These are phyloP conservation scores for Catharanthus roseus DNA, from an alignment of 257 asterid species.

Conservation along the genomic window DNA sequence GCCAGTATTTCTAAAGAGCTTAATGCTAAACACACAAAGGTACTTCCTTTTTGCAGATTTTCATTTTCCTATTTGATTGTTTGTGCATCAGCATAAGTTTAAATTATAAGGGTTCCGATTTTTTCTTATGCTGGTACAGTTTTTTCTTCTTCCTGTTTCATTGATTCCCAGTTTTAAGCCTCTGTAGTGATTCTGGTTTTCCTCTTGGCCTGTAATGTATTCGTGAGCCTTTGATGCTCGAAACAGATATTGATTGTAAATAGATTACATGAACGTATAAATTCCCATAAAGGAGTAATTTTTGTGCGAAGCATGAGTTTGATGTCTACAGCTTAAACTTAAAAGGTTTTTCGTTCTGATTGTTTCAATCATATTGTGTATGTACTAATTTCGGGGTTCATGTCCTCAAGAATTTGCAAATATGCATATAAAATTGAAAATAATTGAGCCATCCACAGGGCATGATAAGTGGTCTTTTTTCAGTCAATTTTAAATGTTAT, in stretches of 20 bases:
- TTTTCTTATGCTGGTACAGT: neutral
- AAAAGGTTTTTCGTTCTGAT: no score
- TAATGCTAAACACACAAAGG: conserved; percentile 37
- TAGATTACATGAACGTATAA: neutral
- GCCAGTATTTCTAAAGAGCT: conserved; percentile 37
- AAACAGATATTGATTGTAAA: neutral
- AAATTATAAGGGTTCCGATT: neutral
- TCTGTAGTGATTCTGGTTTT: neutral
- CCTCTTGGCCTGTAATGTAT: neutral
- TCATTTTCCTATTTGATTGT: neutral
- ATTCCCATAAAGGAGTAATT: neutral
- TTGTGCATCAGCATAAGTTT: neutral
- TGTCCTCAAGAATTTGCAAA: no score
- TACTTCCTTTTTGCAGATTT: conserved; percentile 1
- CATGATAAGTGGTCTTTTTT: conserved; percentile 2
- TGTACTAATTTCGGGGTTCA: no score
- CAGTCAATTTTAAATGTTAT: neutral
- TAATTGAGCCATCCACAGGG: neutral
- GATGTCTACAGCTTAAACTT: no score
- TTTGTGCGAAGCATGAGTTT: no score
- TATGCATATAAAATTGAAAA: neutral
- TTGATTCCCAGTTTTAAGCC: neutral
- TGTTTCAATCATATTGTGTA: no score
- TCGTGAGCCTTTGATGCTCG: neutral
- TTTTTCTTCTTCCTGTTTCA: neutral